phyloP scores from a whole-genome alignment of 495 filamentous ascomycete species.

The Neurospora sublineolata region DNA sequence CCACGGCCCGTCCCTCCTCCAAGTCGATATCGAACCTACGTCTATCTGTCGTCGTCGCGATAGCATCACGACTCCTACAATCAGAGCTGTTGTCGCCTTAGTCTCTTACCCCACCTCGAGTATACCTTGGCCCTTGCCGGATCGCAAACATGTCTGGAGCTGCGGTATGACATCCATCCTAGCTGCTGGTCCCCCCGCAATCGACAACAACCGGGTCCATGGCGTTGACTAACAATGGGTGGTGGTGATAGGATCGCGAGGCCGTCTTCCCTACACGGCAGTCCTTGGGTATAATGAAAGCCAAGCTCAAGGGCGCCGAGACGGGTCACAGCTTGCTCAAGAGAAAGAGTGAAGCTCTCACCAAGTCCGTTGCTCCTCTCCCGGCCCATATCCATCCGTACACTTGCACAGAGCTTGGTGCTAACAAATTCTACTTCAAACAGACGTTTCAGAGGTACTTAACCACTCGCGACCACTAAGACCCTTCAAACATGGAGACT shows the following conservation, averaged over 20 bases:
- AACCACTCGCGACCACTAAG: background rate
- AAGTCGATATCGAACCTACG: background rate
- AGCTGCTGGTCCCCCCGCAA: background rate
- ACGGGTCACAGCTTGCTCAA: conserved; percentile 79
- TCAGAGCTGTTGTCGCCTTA: background rate
- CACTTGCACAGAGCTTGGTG: background rate
- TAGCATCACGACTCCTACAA: background rate
- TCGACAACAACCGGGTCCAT: background rate
- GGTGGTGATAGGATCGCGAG: conserved; percentile 56
- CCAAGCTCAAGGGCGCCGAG: conserved; percentile 94
- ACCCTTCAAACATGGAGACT: background rate
- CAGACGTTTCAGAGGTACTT: conserved; percentile 75
- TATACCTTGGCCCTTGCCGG: background rate
- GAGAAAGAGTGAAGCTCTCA: conserved; percentile 86
- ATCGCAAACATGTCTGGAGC: conserved; percentile 46
- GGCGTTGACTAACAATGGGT: conserved; percentile 11
- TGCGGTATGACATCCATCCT: conserved; percentile 32
- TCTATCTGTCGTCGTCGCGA: background rate
- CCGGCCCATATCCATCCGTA: background rate
- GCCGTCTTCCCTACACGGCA: conserved; percentile 97
- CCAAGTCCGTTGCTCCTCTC: conserved; percentile 46
- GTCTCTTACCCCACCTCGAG: background rate
- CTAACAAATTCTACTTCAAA: conserved; percentile 10
- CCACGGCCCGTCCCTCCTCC: background rate
- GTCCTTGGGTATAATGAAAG: conserved; percentile 93